Conservation (phyloP, 805 yeast genomes). For the Vanderwaltozyma tropicalis region DNA sequence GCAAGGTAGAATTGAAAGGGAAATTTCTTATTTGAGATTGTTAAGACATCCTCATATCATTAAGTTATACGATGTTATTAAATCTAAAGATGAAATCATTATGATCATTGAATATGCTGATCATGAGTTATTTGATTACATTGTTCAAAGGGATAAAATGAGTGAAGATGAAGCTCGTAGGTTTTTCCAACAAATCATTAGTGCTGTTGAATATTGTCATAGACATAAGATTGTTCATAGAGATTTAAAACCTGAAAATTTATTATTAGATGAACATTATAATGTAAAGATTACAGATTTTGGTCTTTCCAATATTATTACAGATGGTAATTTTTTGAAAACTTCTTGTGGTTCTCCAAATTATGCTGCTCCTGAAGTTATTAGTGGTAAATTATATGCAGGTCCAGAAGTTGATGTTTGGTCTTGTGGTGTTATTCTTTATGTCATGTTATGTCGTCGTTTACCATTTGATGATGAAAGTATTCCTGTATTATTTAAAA, state of each 20-base stretch:
- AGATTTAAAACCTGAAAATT: slow-evolving; percentile 92
- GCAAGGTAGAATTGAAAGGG: slow-evolving; percentile 95
- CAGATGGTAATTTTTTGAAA: slow-evolving; percentile 91
- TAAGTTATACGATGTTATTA: slow-evolving; percentile 89
- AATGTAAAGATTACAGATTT: slow-evolving; percentile 96
- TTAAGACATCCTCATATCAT: slow-evolving; percentile 94
- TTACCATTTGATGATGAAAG: slow-evolving; percentile 94
- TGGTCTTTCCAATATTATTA: slow-evolving; percentile 91
- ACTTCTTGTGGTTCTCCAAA: slow-evolving; percentile 96
- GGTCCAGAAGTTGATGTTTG: slow-evolving; percentile 98
- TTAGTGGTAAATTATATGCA: slow-evolving; percentile 87
- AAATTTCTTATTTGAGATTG: slow-evolving; percentile 77
- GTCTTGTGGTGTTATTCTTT: slow-evolving; percentile 92
- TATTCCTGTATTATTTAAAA: slow-evolving; percentile 88
- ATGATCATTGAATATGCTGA: slow-evolving; percentile 97
- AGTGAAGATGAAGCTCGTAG: slow-evolving; percentile 84
- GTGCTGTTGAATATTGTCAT: slow-evolving; percentile 95
- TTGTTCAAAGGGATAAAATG: slow-evolving; percentile 93
- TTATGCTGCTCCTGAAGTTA: slow-evolving; percentile 97
- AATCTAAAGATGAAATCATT: slow-evolving; percentile 87
- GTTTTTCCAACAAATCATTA: slow-evolving; percentile 91
- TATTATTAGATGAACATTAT: slow-evolving; percentile 77
- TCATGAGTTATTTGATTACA: slow-evolving; percentile 90
- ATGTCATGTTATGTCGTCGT: slow-evolving; percentile 92
- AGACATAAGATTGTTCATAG: slow-evolving; percentile 94